phyloP scores from a whole-genome alignment of 129 eudicot genomes.

The Artemisia tridentata region DNA sequence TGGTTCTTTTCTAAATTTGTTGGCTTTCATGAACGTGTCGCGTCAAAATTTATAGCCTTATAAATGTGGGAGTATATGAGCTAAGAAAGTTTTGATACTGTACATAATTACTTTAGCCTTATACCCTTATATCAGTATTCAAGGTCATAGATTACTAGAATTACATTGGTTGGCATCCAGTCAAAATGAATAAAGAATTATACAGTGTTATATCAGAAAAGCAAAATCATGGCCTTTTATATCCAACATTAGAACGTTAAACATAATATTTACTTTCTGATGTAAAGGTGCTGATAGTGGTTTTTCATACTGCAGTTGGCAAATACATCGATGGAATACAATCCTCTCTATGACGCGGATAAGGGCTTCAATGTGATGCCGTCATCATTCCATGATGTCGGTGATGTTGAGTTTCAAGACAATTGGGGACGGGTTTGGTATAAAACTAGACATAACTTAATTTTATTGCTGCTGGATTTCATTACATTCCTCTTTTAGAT shows the following conservation, averaged over 20 bases:
- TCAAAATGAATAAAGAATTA: background rate
- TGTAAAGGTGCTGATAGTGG: background rate
- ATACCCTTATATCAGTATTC: too few relatives aligned
- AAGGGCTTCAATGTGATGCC: constrained; percentile 53
- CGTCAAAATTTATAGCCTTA: too few relatives aligned
- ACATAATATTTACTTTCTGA: constrained; percentile 2
- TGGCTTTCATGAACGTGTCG: too few relatives aligned
- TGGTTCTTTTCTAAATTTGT: too few relatives aligned
- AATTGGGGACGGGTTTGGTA: constrained; percentile 97
- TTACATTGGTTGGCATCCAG: too few relatives aligned
- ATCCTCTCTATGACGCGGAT: too few relatives aligned
- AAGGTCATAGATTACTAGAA: too few relatives aligned
- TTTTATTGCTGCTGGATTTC: background rate
- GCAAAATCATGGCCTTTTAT: background rate
- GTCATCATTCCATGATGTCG: constrained; percentile 84
- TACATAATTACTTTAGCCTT: background rate
- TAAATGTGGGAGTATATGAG: background rate
- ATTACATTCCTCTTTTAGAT: background rate
- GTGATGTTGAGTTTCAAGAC: constrained; percentile 91
- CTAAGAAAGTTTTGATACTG: background rate
- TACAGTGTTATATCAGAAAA: background rate
- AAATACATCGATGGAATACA: too few relatives aligned
- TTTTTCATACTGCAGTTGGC: background rate
- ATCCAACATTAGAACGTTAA: background rate
- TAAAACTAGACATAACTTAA: background rate